Evolutionary conservation across 495 filamentous ascomycete species (phyloP).

Genomic region (Pseudotulostoma volvatum): DNA sequence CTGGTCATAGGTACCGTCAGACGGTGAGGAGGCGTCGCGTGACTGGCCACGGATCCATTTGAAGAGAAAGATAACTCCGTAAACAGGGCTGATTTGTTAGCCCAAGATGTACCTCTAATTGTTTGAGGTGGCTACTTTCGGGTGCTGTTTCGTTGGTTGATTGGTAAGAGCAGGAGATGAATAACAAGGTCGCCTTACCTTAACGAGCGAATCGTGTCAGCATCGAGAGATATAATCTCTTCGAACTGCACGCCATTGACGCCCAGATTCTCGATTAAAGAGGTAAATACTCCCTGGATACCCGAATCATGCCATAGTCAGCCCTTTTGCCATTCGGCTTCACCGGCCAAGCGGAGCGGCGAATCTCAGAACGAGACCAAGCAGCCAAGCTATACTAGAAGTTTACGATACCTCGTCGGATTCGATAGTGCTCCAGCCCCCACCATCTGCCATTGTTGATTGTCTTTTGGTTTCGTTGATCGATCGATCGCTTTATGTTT

Average conservation of each 20-base stretch:
- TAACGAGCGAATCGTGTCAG: constrained; percentile 58
- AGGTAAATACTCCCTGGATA: constrained; percentile 86
- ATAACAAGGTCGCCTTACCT: constrained; percentile 15
- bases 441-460: constrained; percentile 25
- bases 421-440: constrained; percentile 69
- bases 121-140: too few species aligned
- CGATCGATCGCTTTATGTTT: too few species aligned
- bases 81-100: constrained; percentile 44
- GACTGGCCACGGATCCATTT: constrained; percentile 75
- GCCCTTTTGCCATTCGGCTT: too few species aligned
- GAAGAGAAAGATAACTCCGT: constrained; percentile 99
- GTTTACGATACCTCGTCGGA: constrained; percentile 89
- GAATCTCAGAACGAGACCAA: constrained; percentile 8
- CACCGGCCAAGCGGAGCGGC: neutral
- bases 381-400: too few species aligned
- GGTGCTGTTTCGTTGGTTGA: constrained; percentile 1
- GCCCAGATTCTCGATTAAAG: constrained; percentile 77
- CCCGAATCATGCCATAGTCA: too few species aligned
- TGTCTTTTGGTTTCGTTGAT: too few species aligned
- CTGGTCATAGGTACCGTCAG: constrained; percentile 65
- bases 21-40: constrained; percentile 39
- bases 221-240: constrained; percentile 81
- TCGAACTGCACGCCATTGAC: constrained; percentile 92
- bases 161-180: neutral
- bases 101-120: too few species aligned